Evolutionary conservation across 2,329 filamentous ascomycete genomes (phyloP).

Genomic region (Fusarium multiceps): DNA sequence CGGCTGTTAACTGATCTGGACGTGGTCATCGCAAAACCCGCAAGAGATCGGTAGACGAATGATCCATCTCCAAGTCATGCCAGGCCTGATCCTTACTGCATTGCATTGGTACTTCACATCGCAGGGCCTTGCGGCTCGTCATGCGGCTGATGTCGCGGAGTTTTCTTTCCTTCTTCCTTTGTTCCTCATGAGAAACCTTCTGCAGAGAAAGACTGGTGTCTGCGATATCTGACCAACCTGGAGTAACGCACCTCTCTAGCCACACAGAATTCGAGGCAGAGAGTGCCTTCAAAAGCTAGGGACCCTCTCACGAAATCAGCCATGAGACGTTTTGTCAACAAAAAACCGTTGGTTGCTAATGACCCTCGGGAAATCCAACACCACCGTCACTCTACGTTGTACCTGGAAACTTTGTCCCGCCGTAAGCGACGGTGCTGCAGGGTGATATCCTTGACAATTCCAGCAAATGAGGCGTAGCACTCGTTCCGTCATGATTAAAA

Average conservation of each 20-base stretch:
- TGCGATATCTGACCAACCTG: neutral
- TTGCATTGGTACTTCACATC: constrained; percentile 18
- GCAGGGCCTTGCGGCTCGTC: neutral
- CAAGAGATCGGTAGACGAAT: constrained; percentile 29
- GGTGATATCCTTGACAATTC: constrained; percentile 9
- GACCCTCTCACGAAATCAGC: constrained; percentile 16
- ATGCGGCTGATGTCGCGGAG: neutral
- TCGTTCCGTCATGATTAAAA: constrained; percentile 40
- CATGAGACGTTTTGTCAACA: constrained; percentile 10
- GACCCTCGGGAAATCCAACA: neutral
- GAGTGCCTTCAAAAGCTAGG: constrained; percentile 4
- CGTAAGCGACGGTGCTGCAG: constrained; percentile 43
- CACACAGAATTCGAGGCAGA: neutral
- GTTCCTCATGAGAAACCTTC: neutral
- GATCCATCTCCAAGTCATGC: constrained; percentile 30
- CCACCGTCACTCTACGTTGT: constrained; percentile 8
- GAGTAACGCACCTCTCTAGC: neutral
- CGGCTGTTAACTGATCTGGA: constrained; percentile 44
- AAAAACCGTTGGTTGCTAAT: constrained; percentile 13
- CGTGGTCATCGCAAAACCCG: constrained; percentile 25
- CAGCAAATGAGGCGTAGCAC: constrained; percentile 21
- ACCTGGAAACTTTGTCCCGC: constrained; percentile 40
- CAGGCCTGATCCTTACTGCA: constrained; percentile 22
- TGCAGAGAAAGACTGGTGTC: neutral
- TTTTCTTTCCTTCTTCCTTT: constrained; percentile 3